These are phyloP conservation scores for Gracilaria gracilis DNA, from an alignment of 23 red algal genomes.

Conservation along the genomic window DNA sequence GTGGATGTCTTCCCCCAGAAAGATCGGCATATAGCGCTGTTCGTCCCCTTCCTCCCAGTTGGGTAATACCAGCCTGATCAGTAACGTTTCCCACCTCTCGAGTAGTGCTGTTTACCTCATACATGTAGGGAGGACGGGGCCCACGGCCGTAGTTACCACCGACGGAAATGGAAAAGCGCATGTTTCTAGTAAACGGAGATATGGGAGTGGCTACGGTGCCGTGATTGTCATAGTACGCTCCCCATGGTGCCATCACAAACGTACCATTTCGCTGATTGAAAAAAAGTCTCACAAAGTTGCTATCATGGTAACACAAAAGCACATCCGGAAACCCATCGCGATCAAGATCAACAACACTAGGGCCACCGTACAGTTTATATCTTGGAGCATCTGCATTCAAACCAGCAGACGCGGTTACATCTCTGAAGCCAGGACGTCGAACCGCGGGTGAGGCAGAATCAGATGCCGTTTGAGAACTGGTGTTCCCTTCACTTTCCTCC, in stretches of 20 bases:
- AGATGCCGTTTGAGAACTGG: background rate
- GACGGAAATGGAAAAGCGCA: conserved; percentile 16
- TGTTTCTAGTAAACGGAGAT: background rate
- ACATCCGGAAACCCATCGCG: conserved; percentile 62
- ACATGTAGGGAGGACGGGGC: conserved; percentile 16
- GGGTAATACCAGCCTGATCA: background rate
- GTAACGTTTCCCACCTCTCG: conserved; percentile 3
- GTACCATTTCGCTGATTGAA: conserved; percentile 59
- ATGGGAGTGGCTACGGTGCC: conserved; percentile 20
- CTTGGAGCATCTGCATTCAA: background rate
- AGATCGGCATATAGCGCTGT: background rate
- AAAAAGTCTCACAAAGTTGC: conserved; percentile 3
- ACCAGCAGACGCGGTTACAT: background rate
- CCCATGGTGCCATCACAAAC: background rate
- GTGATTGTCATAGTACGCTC: conserved; percentile 17
- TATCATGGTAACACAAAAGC: conserved; percentile 49
- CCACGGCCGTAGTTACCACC: conserved; percentile 25
- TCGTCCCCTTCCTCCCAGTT: background rate
- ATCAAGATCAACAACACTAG: conserved; percentile 72
- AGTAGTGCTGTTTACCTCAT: background rate
- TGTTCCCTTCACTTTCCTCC: too few species aligned
- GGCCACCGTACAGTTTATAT: conserved; percentile 45
- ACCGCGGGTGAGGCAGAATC: background rate
- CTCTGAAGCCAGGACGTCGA: background rate
- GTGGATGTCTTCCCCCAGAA: background rate